Percentiles rank a stretch among this genome's conserved stretches.
Conservation (phyloP, 208 protist genomes). For the Hexamita inflata region DNA sequence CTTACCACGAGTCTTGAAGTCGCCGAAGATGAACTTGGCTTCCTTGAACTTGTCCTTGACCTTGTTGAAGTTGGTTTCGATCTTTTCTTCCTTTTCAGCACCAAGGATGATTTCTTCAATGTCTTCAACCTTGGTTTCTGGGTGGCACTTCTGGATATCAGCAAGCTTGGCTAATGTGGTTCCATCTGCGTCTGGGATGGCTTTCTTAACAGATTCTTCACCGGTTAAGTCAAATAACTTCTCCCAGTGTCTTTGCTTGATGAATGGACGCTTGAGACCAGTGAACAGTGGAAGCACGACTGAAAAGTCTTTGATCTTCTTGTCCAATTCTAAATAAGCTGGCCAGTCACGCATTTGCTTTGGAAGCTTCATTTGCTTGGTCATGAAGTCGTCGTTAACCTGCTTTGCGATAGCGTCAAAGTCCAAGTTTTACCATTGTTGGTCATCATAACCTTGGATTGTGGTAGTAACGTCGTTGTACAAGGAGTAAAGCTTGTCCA, state of each 20-base stretch:
- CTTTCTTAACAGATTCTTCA: conserved; percentile 47
- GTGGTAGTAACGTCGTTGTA: conserved; percentile 77
- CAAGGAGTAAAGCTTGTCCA: conserved; percentile 75
- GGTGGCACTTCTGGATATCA: conserved; percentile 67
- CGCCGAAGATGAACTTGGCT: conserved; percentile 67
- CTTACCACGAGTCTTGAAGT: conserved; percentile 72
- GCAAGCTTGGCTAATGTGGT: conserved; percentile 80
- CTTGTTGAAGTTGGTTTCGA: conserved; percentile 69
- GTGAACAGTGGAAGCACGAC: conserved; percentile 74
- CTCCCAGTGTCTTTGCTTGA: conserved; percentile 77
- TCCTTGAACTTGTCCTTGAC: conserved; percentile 69
- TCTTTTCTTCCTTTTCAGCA: conserved; percentile 75
- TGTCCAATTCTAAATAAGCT: conserved; percentile 73
- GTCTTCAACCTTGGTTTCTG: conserved; percentile 66
- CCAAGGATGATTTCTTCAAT: conserved; percentile 76
- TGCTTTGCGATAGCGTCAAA: conserved; percentile 73
- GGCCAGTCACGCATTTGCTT: conserved; percentile 74
- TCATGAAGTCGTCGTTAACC: conserved; percentile 64
- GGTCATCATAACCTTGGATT: conserved; percentile 73
- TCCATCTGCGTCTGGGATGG: conserved; percentile 57
- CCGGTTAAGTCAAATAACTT: conserved; percentile 55
- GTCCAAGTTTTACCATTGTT: conserved; percentile 74
- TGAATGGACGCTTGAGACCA: conserved; percentile 65
- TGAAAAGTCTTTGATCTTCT: conserved; percentile 77
- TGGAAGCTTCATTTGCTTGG: conserved; percentile 65